Conservation (phyloP, 108 stramenopile species). For the Conticribra guillardii region DNA sequence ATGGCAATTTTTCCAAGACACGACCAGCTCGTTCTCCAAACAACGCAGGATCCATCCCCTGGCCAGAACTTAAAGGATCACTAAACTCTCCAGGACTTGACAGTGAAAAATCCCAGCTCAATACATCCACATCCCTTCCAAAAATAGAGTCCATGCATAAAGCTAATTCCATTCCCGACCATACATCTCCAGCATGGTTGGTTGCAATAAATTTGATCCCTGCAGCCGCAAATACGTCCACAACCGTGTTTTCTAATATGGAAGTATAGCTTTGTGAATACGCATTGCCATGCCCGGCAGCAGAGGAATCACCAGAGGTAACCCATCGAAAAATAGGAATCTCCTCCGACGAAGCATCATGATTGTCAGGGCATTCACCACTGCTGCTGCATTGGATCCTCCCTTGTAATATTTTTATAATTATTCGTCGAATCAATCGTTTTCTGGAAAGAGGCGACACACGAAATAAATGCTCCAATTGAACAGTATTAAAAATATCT, state of each 20-base stretch:
- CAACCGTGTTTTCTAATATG: constrained; percentile 30
- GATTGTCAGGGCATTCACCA: neutral
- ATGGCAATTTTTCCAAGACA: constrained; percentile 16
- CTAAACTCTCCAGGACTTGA: constrained; percentile 4
- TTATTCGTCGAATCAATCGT: constrained; percentile 30
- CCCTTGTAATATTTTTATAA: constrained; percentile 34
- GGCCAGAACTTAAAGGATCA: constrained; percentile 11
- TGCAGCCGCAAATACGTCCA: constrained; percentile 14
- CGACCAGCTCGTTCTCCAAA: constrained; percentile 24
- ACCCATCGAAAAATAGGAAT: constrained; percentile 28
- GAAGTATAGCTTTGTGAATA: constrained; percentile 39
- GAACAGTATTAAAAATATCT: constrained; percentile 10
- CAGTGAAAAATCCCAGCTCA: constrained; percentile 37
- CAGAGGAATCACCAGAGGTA: constrained; percentile 32
- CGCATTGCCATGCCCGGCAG: constrained; percentile 37
- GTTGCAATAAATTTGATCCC: constrained; percentile 24
- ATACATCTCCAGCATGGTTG: constrained; percentile 27
- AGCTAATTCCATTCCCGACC: constrained; percentile 35
- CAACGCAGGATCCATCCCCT: constrained; percentile 18
- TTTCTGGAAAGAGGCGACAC: constrained; percentile 17
- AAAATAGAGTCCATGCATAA: constrained; percentile 30
- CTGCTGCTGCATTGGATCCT: constrained; percentile 1
- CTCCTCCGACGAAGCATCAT: neutral
- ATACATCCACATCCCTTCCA: constrained; percentile 30
- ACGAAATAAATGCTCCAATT: constrained; percentile 18